A percentile compares a stretch with the other conserved stretches of the same genome.
These are phyloP conservation scores for Beauveria rudraprayagi DNA, from an alignment of 2,329 filamentous ascomycete genomes.

Conservation along the genomic window DNA sequence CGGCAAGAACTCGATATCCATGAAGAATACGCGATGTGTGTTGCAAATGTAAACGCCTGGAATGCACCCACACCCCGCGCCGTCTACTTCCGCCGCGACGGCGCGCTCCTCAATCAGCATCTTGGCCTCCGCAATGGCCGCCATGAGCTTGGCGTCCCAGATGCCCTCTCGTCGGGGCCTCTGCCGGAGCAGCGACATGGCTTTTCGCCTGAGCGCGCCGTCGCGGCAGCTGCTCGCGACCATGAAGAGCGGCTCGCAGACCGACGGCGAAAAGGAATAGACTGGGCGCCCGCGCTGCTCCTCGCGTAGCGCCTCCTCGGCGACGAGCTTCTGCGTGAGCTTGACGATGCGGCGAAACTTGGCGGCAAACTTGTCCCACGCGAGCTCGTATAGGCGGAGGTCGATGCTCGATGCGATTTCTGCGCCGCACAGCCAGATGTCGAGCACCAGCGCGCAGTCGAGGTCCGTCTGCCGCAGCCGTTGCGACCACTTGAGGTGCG, in stretches of 20 bases:
- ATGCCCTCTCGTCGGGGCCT: constrained; percentile 9
- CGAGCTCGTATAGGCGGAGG: constrained; percentile 6
- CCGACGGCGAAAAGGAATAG: constrained; percentile 7
- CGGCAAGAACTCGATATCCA: constrained; percentile 5
- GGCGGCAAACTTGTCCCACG: constrained; percentile 9
- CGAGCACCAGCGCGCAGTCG: constrained; percentile 7
- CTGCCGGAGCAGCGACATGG: constrained; percentile 7
- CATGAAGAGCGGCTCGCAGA: constrained; percentile 11
- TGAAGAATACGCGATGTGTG: constrained; percentile 7
- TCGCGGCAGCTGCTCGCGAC: constrained; percentile 5
- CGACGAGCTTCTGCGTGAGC: constrained; percentile 3
- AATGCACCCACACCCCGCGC: not conserved
- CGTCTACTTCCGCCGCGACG: not conserved
- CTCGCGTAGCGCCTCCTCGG: constrained; percentile 1
- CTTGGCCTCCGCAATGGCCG: constrained; percentile 11
- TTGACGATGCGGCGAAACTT: constrained; percentile 2
- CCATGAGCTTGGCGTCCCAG: constrained; percentile 11
- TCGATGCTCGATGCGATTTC: constrained; percentile 8
- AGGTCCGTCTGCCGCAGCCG: constrained; percentile 6
- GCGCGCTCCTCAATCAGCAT: constrained; percentile 10
- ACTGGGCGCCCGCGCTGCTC: constrained; percentile 1
- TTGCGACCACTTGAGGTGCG: constrained; percentile 9
- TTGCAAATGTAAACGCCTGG: constrained; percentile 3
- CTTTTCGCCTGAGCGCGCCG: not conserved
- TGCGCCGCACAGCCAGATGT: constrained; percentile 8